Conservation (phyloP, 2,329 filamentous ascomycete genomes). For the Fusarium sp. region DNA sequence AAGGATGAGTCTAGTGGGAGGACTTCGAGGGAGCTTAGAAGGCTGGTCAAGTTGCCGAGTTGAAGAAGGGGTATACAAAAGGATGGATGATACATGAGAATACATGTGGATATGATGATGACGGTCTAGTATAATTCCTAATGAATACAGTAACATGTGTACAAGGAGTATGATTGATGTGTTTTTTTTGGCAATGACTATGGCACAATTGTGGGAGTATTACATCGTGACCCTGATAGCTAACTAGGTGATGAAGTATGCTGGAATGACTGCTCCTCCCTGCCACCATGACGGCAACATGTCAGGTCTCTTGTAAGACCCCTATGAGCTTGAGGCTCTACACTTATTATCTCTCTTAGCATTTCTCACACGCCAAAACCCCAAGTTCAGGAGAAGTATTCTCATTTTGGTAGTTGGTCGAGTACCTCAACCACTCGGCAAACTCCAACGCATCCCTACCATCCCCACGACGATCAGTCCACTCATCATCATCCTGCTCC, state of each 20-base stretch:
- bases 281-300: neutral
- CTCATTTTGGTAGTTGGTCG: neutral
- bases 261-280: neutral
- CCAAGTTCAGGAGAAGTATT: neutral
- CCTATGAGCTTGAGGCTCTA: neutral
- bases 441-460: neutral
- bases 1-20: conserved; percentile 28
- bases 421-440: neutral
- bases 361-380: neutral
- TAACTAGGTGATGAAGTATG: neutral
- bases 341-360: neutral
- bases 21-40: conserved; percentile 22
- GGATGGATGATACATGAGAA: conserved; percentile 2
- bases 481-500: neutral
- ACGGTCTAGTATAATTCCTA: conserved; percentile 11
- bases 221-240: neutral
- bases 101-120: conserved; percentile 24
- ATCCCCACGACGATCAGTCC: neutral
- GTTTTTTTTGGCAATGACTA: neutral
- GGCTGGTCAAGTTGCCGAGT: conserved; percentile 17
- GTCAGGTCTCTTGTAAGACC: neutral
- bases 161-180: neutral
- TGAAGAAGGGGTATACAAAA: neutral
- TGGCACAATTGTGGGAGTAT: neutral
- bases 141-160: neutral